A percentile compares a stretch with the other conserved stretches of the same genome.
Conservation (phyloP, 129 eudicot species). For the Ambrosia artemisiifolia region DNA sequence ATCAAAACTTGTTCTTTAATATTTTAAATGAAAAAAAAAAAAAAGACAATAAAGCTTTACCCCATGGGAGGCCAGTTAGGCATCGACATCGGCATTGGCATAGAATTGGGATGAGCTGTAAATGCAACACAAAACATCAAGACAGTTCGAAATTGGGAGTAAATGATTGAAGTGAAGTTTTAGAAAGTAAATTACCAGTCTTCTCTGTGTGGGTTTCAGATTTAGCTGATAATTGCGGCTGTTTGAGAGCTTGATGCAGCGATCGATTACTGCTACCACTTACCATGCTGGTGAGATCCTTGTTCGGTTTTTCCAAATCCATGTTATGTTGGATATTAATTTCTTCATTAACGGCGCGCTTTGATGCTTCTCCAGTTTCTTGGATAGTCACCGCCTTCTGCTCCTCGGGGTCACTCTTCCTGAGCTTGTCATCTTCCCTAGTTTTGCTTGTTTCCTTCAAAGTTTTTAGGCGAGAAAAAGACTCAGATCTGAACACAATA, state of each 20-base stretch:
- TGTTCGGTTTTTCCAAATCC: constrained; percentile 59
- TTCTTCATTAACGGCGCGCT: constrained; percentile 36
- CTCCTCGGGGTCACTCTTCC: constrained; percentile 25
- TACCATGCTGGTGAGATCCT: constrained; percentile 21
- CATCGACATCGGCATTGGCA: constrained; percentile 69
- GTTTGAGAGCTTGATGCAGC: constrained; percentile 41
- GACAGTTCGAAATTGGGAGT: neutral
- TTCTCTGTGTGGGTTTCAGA: constrained; percentile 52
- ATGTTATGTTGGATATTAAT: constrained; percentile 43
- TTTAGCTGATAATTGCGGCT: constrained; percentile 47
- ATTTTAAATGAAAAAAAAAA: neutral
- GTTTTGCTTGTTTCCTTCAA: constrained; percentile 37
- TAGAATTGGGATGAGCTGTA: constrained; percentile 66
- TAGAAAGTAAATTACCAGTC: constrained; percentile 36
- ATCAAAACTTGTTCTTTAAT: constrained; percentile 2
- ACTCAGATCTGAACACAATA: neutral
- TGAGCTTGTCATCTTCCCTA: constrained; percentile 37
- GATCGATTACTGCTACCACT: constrained; percentile 28
- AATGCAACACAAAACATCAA: constrained; percentile 5
- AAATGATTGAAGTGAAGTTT: neutral
- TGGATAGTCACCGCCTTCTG: constrained; percentile 29
- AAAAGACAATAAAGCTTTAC: constrained; percentile 33
- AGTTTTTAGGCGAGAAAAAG: neutral
- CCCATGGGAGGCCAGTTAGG: constrained; percentile 97
- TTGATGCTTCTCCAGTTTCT: constrained; percentile 41